These are phyloP conservation scores for Trypanosoma caninum DNA, from an alignment of 208 protist genomes.

Conservation along the genomic window DNA sequence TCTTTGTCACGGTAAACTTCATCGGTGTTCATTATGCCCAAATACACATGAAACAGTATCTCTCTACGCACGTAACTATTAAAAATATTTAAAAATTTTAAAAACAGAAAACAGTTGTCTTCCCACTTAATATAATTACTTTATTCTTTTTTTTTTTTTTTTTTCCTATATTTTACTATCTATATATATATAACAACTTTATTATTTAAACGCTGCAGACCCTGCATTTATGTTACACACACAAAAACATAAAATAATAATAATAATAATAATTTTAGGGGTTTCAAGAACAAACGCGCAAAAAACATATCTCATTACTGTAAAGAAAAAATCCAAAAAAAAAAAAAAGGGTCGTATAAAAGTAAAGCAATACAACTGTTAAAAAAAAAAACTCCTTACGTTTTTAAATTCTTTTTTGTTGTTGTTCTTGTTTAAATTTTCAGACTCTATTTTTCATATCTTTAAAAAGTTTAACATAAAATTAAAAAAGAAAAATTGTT, in stretches of 20 bases:
- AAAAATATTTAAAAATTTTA: too few relatives aligned
- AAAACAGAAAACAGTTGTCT: too few relatives aligned
- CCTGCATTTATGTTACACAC: too few relatives aligned
- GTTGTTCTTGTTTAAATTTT: not conserved
- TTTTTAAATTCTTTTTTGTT: not conserved
- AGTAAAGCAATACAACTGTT: not conserved
- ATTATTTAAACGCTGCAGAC: too few relatives aligned
- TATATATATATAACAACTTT: too few relatives aligned
- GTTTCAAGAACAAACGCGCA: too few relatives aligned
- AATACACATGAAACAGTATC: too few relatives aligned
- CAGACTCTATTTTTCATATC: not conserved
- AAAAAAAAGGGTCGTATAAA: not conserved
- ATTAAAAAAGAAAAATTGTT: constrained; percentile 15
- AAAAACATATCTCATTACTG: too few relatives aligned
- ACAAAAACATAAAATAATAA: too few relatives aligned
- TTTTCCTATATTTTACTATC: not conserved
- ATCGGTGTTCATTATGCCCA: constrained; percentile 17
- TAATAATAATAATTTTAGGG: too few relatives aligned
- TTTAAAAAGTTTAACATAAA: not conserved
- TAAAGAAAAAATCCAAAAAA: not conserved
- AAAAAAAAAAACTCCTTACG: not conserved
- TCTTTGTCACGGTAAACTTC: constrained; percentile 15
- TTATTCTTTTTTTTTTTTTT: not conserved
- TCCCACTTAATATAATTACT: too few relatives aligned
- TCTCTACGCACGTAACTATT: too few relatives aligned